Conservation (phyloP, 2,329 filamentous ascomycete genomes). For the Ceratocystiopsis minuta region DNA sequence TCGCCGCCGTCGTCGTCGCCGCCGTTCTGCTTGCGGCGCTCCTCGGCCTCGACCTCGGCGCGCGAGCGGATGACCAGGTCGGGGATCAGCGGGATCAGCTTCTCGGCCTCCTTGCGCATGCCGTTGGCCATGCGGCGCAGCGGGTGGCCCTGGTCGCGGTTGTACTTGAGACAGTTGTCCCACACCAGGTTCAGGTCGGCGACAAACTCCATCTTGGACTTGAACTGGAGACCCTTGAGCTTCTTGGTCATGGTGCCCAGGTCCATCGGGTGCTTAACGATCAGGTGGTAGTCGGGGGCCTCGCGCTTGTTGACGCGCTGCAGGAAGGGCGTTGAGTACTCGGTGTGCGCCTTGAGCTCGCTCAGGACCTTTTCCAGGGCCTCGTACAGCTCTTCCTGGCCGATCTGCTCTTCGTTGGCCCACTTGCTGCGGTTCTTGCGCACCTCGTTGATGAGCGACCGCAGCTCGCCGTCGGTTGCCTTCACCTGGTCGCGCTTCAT, state of each 20-base stretch:
- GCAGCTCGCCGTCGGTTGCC: conserved; percentile 81
- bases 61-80: conserved; percentile 80
- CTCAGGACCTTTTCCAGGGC: conserved; percentile 91
- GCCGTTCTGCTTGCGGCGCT: conserved; percentile 70
- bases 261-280: conserved; percentile 96
- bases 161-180: conserved; percentile 93
- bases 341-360: conserved; percentile 90
- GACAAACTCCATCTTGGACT: conserved; percentile 88
- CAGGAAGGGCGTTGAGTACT: conserved; percentile 92
- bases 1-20: conserved; percentile 68
- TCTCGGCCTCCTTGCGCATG: conserved; percentile 96
- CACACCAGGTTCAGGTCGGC: conserved; percentile 87
- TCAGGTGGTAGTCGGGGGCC: conserved; percentile 82
- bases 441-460: conserved; percentile 89
- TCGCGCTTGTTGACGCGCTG: conserved; percentile 93
- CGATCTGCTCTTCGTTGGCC: conserved; percentile 94
- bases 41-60: conserved; percentile 82
- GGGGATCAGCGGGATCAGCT: conserved; percentile 84
- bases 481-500: conserved; percentile 77
- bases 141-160: conserved; percentile 73
- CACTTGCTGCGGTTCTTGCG: conserved; percentile 97
- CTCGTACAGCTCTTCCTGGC: conserved; percentile 95
- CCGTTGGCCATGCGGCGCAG: conserved; percentile 83
- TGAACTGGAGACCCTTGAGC: conserved; percentile 61
- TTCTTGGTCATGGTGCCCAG: conserved; percentile 98